Conservation (phyloP, 1,284 basidiomycete species). For the Flammula alnicola region DNA sequence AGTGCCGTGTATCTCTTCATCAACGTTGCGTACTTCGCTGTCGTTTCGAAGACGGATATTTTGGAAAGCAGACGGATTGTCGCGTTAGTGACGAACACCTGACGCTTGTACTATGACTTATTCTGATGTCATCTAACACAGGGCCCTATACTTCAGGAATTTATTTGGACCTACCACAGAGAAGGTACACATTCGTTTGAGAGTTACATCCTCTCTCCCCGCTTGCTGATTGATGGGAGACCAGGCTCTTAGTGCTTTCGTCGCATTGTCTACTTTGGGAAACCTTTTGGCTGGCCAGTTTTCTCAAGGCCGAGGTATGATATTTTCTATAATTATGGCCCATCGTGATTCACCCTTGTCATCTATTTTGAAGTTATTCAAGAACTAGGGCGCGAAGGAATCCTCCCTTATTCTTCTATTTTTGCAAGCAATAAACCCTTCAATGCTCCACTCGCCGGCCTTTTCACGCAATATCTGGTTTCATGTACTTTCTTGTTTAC, state of each 20-base stretch:
- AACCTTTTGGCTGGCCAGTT: constrained; percentile 67
- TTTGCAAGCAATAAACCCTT: constrained; percentile 72
- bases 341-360: not conserved
- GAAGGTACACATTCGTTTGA: constrained; percentile 43
- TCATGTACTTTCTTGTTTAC: constrained; percentile 52
- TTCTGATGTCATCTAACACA: constrained; percentile 26
- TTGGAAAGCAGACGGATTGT: constrained; percentile 62
- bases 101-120: too few species aligned
- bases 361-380: constrained; percentile 55
- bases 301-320: constrained; percentile 61
- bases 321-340: not conserved
- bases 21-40: constrained; percentile 73
- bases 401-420: constrained; percentile 62
- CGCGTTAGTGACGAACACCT: constrained; percentile 61
- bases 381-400: constrained; percentile 69
- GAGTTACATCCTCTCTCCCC: not conserved
- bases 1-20: constrained; percentile 61
- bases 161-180: constrained; percentile 64
- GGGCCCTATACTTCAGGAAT: constrained; percentile 71
- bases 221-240: constrained; percentile 1
- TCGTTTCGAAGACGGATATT: constrained; percentile 68
- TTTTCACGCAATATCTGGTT: constrained; percentile 60
- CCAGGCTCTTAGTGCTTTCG: constrained; percentile 61
- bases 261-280: constrained; percentile 66
- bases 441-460: constrained; percentile 59